Evolutionary conservation across 805 yeast genomes (phyloP), one percentile per base, ranked within the genome.

Genomic region (Ogataea corticis): DNA sequence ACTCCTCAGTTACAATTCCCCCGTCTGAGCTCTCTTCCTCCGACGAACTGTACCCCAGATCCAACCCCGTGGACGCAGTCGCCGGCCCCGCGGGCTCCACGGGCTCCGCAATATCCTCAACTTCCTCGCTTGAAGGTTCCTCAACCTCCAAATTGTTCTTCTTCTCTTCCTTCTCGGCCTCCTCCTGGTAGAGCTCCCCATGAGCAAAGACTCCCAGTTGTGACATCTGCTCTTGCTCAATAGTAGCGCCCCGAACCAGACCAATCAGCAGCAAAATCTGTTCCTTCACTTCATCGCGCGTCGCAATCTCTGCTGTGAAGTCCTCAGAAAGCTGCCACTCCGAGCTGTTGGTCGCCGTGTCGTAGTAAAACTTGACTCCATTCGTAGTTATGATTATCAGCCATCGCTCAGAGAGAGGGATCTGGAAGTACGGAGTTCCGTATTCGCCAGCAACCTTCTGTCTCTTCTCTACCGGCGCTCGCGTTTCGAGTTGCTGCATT

Each of bases 301-400:
- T 33, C 10, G 16, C 31, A 38, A 27, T 33, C 51, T 42, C 52
- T 18, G 15, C 35, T 7, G 15, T 38, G 28, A 38, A 28, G 14
- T 39, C 41, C 7, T 49, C 44, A 3, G 58, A 58, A 16, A 60
- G 30, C 33, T 56, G 61, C 67, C 67, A 63, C 7, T 32, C 19
- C 13, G 66, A 61, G 25, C 18, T 31, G 6, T 31, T 21, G 2
- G 38, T 12, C 2, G 18, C 25, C 0, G 18, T 38, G 36, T 57
- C 41, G 32, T 53, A 50, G 33, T 58, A 63, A 37, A 58, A 62
- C 45, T 61, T 52, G 34, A 44, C 42, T 1, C 65, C 67, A 2
- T 42, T 41, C 6, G 46, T 40, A 1, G 63, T 55, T 2, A 63
- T 54, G 2, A 62, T 34, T 30, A 59, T 30, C 2, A 33, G 10